phyloP scores from a whole-genome alignment of 2,329 filamentous ascomycete species.

The Colletotrichum graminicola region DNA sequence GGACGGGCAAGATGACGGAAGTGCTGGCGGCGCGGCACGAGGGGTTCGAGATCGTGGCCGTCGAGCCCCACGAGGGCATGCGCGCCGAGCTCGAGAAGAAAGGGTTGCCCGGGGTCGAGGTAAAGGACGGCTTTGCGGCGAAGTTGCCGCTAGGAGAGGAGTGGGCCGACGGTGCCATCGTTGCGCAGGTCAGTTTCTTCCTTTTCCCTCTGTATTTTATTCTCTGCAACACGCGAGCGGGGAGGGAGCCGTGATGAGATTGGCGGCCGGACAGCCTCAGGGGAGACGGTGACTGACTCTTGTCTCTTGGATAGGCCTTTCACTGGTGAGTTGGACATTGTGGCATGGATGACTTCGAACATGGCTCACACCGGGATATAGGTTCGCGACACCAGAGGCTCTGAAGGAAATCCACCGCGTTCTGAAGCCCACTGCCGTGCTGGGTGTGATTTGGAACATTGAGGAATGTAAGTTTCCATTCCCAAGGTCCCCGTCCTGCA shows the following conservation, averaged over 20 bases:
- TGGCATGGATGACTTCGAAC: not conserved
- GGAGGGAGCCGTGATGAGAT: not conserved
- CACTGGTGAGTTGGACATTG: slow-evolving; percentile 63
- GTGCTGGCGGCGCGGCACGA: slow-evolving; percentile 70
- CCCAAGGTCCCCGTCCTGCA: not conserved
- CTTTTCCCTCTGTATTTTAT: slow-evolving; percentile 13
- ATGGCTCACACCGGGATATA: slow-evolving; percentile 46
- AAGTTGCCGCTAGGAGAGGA: slow-evolving; percentile 67
- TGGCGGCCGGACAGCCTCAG: not conserved
- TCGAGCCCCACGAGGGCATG: slow-evolving; percentile 77
- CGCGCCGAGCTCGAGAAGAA: slow-evolving; percentile 71
- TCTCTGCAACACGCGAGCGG: not conserved
- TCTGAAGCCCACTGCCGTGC: slow-evolving; percentile 68
- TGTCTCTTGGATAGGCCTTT: slow-evolving; percentile 56
- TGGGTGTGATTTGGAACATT: slow-evolving; percentile 81
- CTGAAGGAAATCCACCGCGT: slow-evolving; percentile 76
- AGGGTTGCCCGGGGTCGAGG: slow-evolving; percentile 64
- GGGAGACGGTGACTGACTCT: slow-evolving; percentile 33
- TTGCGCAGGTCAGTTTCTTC: slow-evolving; percentile 68
- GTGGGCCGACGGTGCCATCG: slow-evolving; percentile 74
- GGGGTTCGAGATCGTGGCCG: slow-evolving; percentile 68
- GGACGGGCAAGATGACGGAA: slow-evolving; percentile 79
- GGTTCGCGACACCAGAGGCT: slow-evolving; percentile 76
- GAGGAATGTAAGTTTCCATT: slow-evolving; percentile 70
- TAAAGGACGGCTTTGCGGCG: slow-evolving; percentile 69